Evolutionary conservation across 75 land plant genomes (phyloP), one percentile per base, ranked within the genome.

Genomic region (Cunninghamia lanceolata): DNA sequence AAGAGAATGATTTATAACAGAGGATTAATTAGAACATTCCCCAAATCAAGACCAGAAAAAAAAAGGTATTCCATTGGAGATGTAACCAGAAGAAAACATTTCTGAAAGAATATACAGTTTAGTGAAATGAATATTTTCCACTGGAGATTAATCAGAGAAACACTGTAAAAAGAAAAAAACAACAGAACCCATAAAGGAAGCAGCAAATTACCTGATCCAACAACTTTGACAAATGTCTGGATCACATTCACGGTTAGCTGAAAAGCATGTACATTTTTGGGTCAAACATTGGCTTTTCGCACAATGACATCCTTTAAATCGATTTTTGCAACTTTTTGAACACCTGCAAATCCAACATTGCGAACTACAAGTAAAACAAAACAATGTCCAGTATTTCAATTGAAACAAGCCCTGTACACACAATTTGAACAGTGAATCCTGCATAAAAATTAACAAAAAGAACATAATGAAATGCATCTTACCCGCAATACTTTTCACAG

Each of bases 401-500:
- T 77, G 40, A 0, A 36, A 17, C 7, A 77, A 2, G 4, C 19
- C 5, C 39, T 36, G 19, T 39, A 77, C 8, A 7, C 80, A 77
- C 2, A 17, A 36, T 17, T 40, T 17, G 9, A 77, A 77, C 35
- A 19, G 6, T 63, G 4, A 5, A 63, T 63, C 4, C 50, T 47
- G 50, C 50, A 19, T 6, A 14, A 66, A 66, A 66, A 28, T 5
- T 52, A 52, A 52, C 5, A 25, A 28, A 21, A 4, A 59, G 4
- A 4, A 63, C 25, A 21, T 21, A 38, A 47, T 46, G 54, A 36
- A 52, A 40, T 84, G 74, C 5, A 73, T 54, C 98, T 90, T 88
- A 98, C 99, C 99, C 99, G 86, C 99, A 98, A 88, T 98, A 98
- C 86, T 98, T 98, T 39, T 98, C 99, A 91, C 99, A 98, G 92